Percentiles rank a stretch among this genome's conserved stretches.
Evolutionary conservation across 2,329 filamentous ascomycete species (phyloP).

Genomic region (Lasiodiplodia gonubiensis): DNA sequence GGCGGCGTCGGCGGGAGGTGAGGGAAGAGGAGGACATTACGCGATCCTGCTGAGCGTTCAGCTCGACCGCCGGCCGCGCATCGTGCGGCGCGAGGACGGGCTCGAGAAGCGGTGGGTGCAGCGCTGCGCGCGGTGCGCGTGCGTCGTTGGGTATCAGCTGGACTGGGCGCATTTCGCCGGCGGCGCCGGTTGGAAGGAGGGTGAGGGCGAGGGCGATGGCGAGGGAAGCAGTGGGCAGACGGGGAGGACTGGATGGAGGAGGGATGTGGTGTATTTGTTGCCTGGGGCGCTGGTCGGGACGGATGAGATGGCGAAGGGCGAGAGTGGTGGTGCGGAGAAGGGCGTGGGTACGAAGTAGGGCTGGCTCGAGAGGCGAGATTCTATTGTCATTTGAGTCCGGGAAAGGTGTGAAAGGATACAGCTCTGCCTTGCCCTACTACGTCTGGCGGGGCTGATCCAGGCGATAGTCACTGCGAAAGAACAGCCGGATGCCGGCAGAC

Average conservation of each 20-base stretch:
- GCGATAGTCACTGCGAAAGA: neutral
- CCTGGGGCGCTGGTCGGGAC: slow-evolving; percentile 65
- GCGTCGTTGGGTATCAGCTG: slow-evolving; percentile 68
- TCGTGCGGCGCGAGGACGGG: slow-evolving; percentile 64
- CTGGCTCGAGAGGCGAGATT: neutral
- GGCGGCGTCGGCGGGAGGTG: neutral
- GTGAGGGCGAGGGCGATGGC: slow-evolving; percentile 47
- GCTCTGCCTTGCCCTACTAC: neutral
- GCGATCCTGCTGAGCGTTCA: slow-evolving; percentile 59
- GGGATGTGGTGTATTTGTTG: slow-evolving; percentile 64
- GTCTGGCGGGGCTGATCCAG: neutral
- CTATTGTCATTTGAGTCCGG: neutral
- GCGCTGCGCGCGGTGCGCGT: slow-evolving; percentile 65
- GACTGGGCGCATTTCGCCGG: slow-evolving; percentile 56
- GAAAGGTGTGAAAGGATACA: neutral
- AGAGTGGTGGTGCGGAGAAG: slow-evolving; percentile 30
- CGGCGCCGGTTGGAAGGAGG: slow-evolving; percentile 33
- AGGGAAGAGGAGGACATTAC: slow-evolving; percentile 43
- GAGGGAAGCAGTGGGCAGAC: slow-evolving; percentile 33
- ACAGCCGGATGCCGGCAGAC: neutral
- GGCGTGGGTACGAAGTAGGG: neutral
- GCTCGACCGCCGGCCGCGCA: slow-evolving; percentile 55
- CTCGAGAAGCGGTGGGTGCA: slow-evolving; percentile 69
- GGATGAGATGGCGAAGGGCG: slow-evolving; percentile 57
- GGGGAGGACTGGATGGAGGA: slow-evolving; percentile 40